Evolutionary conservation across 306 rosid species (phyloP).

Genomic region (Medicago ruthenica): DNA sequence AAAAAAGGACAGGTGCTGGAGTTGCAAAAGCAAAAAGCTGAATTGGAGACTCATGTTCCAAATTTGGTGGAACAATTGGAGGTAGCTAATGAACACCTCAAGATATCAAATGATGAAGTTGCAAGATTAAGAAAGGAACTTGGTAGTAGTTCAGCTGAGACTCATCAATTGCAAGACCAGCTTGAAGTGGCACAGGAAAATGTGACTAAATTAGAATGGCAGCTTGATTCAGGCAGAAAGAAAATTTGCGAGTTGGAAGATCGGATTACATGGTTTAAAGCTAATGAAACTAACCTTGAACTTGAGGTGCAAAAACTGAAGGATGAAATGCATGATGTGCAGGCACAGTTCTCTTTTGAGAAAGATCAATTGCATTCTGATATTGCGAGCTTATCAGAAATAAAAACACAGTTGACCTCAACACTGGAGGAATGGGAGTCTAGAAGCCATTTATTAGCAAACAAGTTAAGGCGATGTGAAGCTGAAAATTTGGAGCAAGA

Average conservation of each 20-base stretch:
- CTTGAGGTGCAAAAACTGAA: constrained; percentile 56
- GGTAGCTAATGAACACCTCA: constrained; percentile 9
- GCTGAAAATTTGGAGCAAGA: constrained; percentile 57
- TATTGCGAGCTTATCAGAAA: constrained; percentile 26
- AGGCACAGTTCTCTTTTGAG: constrained; percentile 52
- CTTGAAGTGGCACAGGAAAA: constrained; percentile 54
- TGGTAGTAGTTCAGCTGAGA: constrained; percentile 27
- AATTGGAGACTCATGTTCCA: constrained; percentile 54
- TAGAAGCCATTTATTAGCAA: constrained; percentile 45
- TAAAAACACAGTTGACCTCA: constrained; percentile 37
- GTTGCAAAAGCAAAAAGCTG: constrained; percentile 53
- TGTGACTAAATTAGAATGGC: constrained; percentile 44
- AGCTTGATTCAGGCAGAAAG: constrained; percentile 50
- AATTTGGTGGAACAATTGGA: constrained; percentile 42
- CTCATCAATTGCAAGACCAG: constrained; percentile 51
- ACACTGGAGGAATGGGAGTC: constrained; percentile 51
- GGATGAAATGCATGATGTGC: constrained; percentile 52
- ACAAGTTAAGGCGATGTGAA: constrained; percentile 45
- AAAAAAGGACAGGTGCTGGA: constrained; percentile 56
- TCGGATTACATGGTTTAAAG: constrained; percentile 43
- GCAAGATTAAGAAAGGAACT: constrained; percentile 45
- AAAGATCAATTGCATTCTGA: constrained; percentile 54
- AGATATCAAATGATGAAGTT: not conserved
- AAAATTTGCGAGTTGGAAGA: constrained; percentile 54
- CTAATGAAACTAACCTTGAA: constrained; percentile 48